These are phyloP conservation scores for Oryza longistaminata DNA, from an alignment of 176 grass and related monocot species.

Conservation along the genomic window DNA sequence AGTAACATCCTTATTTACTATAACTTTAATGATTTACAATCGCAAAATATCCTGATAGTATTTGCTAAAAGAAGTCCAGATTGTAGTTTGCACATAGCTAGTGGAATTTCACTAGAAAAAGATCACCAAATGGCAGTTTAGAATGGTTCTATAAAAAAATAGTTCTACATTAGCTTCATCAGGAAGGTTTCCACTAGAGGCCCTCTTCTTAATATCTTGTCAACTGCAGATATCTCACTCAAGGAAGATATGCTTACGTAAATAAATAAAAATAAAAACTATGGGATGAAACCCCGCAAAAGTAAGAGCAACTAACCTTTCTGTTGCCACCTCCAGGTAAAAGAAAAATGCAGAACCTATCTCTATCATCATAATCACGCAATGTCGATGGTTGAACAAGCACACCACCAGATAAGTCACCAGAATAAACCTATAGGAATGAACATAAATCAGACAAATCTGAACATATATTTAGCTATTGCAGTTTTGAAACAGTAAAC, in stretches of 20 bases:
- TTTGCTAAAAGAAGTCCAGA: neutral
- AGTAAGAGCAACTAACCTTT: slow-evolving; percentile 59
- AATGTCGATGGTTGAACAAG: slow-evolving; percentile 72
- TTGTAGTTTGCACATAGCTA: neutral
- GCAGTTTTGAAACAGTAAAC: slow-evolving; percentile 6
- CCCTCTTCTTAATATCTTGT: neutral
- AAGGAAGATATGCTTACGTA: slow-evolving; percentile 17
- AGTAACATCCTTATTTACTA: neutral
- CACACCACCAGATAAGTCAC: slow-evolving; percentile 70
- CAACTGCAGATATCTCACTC: slow-evolving; percentile 10
- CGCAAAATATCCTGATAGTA: neutral
- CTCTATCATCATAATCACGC: slow-evolving; percentile 72
- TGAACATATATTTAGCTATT: slow-evolving; percentile 7
- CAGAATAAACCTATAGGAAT: slow-evolving; percentile 64
- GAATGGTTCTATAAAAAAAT: neutral
- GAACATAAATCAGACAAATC: slow-evolving; percentile 32
- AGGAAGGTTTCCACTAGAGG: neutral
- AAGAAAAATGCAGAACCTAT: slow-evolving; percentile 89
- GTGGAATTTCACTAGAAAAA: slow-evolving; percentile 25
- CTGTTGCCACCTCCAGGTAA: slow-evolving; percentile 76
- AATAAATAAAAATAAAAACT: slow-evolving; percentile 10
- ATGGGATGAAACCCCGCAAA: neutral
- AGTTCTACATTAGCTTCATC: slow-evolving; percentile 8
- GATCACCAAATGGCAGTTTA: neutral
- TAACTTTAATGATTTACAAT: neutral